Percentiles rank a stretch among this genome's conserved stretches.
phyloP scores from a whole-genome alignment of 306 rosid species.

The Coriaria nepalensis region DNA sequence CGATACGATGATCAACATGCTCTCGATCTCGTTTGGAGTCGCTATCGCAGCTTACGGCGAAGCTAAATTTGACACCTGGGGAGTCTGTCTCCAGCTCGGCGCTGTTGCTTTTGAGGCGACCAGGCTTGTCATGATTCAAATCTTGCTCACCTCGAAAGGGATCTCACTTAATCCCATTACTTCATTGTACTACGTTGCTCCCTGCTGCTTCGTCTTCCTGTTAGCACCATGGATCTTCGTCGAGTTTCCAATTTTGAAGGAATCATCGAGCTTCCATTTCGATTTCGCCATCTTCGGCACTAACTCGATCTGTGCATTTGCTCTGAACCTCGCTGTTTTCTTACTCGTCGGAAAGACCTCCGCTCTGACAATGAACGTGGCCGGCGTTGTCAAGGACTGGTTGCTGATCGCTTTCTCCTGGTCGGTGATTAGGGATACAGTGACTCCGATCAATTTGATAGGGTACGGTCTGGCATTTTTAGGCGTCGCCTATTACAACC shows the following conservation, averaged over 20 bases:
- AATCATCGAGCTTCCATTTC: constrained; percentile 43
- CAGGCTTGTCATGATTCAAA: constrained; percentile 72
- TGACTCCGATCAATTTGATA: constrained; percentile 64
- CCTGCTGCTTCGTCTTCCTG: constrained; percentile 58
- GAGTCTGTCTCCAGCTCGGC: constrained; percentile 56
- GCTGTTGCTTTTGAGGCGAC: constrained; percentile 89
- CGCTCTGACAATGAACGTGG: constrained; percentile 85
- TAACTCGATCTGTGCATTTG: constrained; percentile 69
- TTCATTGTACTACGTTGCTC: constrained; percentile 64
- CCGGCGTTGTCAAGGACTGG: constrained; percentile 91
- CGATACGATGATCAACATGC: constrained; percentile 70
- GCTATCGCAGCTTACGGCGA: constrained; percentile 84
- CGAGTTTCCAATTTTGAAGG: constrained; percentile 50
- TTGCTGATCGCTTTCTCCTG: constrained; percentile 71
- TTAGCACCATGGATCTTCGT: constrained; percentile 63
- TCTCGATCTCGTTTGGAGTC: constrained; percentile 74
- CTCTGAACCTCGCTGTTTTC: constrained; percentile 70
- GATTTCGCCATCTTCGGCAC: constrained; percentile 58
- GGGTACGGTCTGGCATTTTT: constrained; percentile 74
- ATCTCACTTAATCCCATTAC: constrained; percentile 77
- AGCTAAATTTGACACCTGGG: constrained; percentile 68
- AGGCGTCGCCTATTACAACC: constrained; percentile 77
- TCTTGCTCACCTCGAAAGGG: constrained; percentile 71
- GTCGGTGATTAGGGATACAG: constrained; percentile 81
- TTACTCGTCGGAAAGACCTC: constrained; percentile 79